These are phyloP conservation scores for Colletotrichum kahawae DNA, from an alignment of 2,329 filamentous ascomycete genomes.

Conservation along the genomic window DNA sequence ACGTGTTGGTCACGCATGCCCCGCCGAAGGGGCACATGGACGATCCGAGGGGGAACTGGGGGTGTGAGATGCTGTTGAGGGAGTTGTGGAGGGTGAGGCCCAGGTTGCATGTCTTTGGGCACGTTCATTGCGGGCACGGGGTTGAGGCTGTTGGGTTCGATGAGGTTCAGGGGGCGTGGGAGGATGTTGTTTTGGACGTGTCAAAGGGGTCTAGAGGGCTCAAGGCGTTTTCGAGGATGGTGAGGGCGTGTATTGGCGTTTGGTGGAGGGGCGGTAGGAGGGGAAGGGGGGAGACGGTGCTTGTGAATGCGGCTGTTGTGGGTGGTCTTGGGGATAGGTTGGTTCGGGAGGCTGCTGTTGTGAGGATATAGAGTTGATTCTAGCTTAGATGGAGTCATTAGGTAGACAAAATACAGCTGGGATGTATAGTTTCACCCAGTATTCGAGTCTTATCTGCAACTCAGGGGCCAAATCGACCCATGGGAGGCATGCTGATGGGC, in stretches of 20 bases:
- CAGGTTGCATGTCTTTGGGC: slow-evolving; percentile 41
- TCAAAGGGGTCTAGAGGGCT: background rate
- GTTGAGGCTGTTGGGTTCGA: slow-evolving; percentile 35
- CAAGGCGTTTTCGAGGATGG: background rate
- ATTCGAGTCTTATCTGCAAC: background rate
- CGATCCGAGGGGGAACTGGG: slow-evolving; percentile 28
- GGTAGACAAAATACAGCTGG: background rate
- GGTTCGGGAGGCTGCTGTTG: background rate
- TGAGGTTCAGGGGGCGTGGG: slow-evolving; percentile 29
- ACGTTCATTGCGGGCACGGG: slow-evolving; percentile 40
- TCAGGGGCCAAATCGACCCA: background rate
- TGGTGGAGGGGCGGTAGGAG: slow-evolving; percentile 1
- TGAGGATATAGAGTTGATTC: background rate
- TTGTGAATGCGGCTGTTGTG: slow-evolving; percentile 8
- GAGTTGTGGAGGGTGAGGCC: slow-evolving; percentile 37
- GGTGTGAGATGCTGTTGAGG: slow-evolving; percentile 32
- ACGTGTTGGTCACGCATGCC: slow-evolving; percentile 44
- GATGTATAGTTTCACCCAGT: background rate
- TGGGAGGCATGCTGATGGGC: background rate
- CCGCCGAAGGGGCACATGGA: slow-evolving; percentile 42
- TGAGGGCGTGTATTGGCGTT: background rate
- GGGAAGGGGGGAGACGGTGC: background rate
- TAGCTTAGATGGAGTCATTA: background rate
- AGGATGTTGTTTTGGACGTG: slow-evolving; percentile 6
- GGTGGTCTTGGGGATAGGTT: background rate